phyloP scores from a whole-genome alignment of 345 rosid genomes.

The rapeseed (Brassica napus) region DNA sequence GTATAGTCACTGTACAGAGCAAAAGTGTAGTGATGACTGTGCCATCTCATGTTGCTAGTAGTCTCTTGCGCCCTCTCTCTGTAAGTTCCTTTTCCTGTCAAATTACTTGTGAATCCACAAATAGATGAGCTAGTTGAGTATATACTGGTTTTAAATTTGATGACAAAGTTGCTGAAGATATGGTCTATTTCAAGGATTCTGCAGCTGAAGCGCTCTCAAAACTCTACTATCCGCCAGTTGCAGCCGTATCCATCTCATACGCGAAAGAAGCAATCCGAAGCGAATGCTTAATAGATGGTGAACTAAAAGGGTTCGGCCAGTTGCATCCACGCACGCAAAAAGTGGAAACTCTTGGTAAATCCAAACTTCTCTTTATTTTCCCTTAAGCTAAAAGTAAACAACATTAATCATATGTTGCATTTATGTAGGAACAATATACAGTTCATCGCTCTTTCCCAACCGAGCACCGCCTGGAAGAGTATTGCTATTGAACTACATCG shows the following conservation, averaged over 20 bases:
- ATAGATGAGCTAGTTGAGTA: neutral
- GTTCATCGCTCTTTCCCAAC: slow-evolving; percentile 82
- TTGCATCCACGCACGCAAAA: slow-evolving; percentile 98
- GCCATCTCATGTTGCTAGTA: slow-evolving; percentile 73
- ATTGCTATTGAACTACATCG: slow-evolving; percentile 74
- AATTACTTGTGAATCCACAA: neutral
- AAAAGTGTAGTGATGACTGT: slow-evolving; percentile 74
- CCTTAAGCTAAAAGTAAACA: neutral
- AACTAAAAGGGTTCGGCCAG: slow-evolving; percentile 96
- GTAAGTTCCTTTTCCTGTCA: slow-evolving; percentile 43
- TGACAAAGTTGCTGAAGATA: neutral
- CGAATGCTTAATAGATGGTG: slow-evolving; percentile 77
- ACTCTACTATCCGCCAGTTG: slow-evolving; percentile 93
- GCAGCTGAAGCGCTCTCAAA: slow-evolving; percentile 81
- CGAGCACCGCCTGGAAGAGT: slow-evolving; percentile 76
- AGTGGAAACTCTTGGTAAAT: slow-evolving; percentile 85
- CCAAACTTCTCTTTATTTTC: neutral
- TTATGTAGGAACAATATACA: slow-evolving; percentile 71
- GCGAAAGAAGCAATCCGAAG: slow-evolving; percentile 81
- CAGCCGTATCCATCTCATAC: slow-evolving; percentile 87
- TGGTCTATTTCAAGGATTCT: slow-evolving; percentile 45
- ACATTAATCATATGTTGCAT: neutral
- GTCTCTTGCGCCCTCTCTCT: slow-evolving; percentile 67
- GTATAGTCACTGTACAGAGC: slow-evolving; percentile 57
- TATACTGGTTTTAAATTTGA: neutral